Evolutionary conservation across 345 rosid species (phyloP).

Genomic region (Citrus trifoliata): DNA sequence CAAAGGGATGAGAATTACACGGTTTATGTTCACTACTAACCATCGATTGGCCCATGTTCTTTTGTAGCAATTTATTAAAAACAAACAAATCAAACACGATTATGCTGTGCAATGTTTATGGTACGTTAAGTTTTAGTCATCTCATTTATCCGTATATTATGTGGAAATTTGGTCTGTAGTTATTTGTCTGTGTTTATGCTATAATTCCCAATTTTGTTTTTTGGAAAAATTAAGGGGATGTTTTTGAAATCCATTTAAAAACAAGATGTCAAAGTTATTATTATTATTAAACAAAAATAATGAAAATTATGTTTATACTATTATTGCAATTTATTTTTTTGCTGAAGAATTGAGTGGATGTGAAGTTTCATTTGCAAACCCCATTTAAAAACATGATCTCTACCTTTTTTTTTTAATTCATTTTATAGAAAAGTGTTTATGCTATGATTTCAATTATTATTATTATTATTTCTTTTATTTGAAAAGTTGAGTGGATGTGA

Average conservation of each 20-base stretch:
- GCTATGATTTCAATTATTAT: too few species aligned
- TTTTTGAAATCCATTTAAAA: background rate
- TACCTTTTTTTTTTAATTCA: too few species aligned
- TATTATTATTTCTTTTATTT: too few species aligned
- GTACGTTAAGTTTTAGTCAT: background rate
- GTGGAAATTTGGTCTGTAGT: background rate
- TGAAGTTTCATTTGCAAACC: background rate
- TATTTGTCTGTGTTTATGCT: background rate
- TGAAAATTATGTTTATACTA: background rate
- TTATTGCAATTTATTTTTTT: too few species aligned
- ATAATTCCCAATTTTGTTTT: background rate
- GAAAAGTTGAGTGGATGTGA: too few species aligned
- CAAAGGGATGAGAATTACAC: background rate
- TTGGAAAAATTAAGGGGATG: background rate
- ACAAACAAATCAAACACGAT: background rate
- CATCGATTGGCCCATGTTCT: background rate
- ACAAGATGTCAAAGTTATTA: background rate
- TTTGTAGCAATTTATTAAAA: slow-evolving; percentile 7
- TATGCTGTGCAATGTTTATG: slow-evolving; percentile 5
- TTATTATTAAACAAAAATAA: too few species aligned
- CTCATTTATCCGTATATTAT: background rate
- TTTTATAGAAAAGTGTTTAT: too few species aligned
- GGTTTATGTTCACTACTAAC: background rate
- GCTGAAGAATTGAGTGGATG: background rate
- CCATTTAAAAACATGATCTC: background rate